Evolutionary conservation across 148 eudicot genomes (phyloP), one percentile per base, ranked within the genome.

Genomic region (Camellia japonica): DNA sequence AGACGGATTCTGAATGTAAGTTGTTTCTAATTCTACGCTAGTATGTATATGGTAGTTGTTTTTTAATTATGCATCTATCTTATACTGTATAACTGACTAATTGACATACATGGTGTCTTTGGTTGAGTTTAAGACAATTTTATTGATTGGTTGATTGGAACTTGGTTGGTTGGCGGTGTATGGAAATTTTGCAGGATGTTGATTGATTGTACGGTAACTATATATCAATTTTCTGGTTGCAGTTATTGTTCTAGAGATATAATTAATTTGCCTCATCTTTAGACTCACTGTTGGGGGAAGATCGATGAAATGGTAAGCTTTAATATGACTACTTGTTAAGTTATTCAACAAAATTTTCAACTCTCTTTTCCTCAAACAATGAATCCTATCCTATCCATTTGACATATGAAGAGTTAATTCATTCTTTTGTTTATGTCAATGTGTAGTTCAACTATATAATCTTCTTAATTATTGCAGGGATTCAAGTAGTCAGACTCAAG

Each of bases 1-100:
- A 93, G 71, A 91, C 92, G 23, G 97, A 93, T 80, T 90, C 89
- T 18, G 90, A 92, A 81, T 90, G 93, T 93, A 79, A 89, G 93
- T 60, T 70, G 16, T 10, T 70, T 58, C 19, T 67, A 10, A 13
- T 4, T 12, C 42, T 11, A 64, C 1, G 3, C 13, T 30, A 7
- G 42, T 64, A 64, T 6, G 1, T 1, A 7, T 64, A 41, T 41
- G 9, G 38, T 1, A 30, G 38, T 30, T 30, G 38, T 30, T 30
- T 30, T 30, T 30, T 30, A 30, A 30, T 30, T 1, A 30, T 30
- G 38, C 38, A 30, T 30, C 38, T 30, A 30, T 30, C 38, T 30
- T 1, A 30, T 1, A 30, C 38, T 30, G 1, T 30, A 30, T 30
- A 30, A 30, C 38, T 30, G 1, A 30, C 38, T 30, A 30, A 30